These are phyloP conservation scores for Talaromyces ruber DNA, from an alignment of 495 filamentous ascomycete species.

Conservation along the genomic window DNA sequence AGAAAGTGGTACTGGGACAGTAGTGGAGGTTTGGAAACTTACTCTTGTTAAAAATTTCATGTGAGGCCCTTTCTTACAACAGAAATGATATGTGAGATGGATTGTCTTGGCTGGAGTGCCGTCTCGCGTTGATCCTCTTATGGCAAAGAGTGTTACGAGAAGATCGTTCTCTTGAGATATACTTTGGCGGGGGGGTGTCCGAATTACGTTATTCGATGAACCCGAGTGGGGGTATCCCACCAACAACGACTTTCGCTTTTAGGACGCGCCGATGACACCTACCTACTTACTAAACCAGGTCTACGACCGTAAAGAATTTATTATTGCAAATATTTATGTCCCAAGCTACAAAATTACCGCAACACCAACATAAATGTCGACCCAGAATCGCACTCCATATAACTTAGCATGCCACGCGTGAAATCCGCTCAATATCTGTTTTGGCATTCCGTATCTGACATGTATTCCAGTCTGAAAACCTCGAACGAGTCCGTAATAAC, in stretches of 20 bases:
- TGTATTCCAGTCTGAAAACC: conserved; percentile 9
- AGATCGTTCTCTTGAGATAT: not conserved
- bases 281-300: not conserved
- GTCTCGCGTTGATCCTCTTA: conserved; percentile 2
- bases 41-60: conserved; percentile 1
- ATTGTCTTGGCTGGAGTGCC: conserved; percentile 1
- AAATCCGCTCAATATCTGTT: not conserved
- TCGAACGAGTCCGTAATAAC: conserved; percentile 11
- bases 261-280: not conserved
- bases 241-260: not conserved
- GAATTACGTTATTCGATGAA: not conserved
- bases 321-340: not conserved
- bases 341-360: not conserved
- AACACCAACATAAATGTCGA: not conserved
- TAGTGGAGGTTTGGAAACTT: not conserved
- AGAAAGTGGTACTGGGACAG: not conserved
- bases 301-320: not conserved
- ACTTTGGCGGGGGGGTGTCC: not conserved
- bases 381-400: not conserved
- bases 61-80: not conserved
- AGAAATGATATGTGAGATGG: conserved; percentile 3
- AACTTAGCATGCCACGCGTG: not conserved
- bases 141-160: not conserved
- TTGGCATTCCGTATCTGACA: not conserved
- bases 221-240: not conserved